Percentiles rank a stretch among this genome's conserved stretches.
These are phyloP conservation scores for Solanum clarkiae DNA, from an alignment of 257 asterid genomes.

Conservation along the genomic window DNA sequence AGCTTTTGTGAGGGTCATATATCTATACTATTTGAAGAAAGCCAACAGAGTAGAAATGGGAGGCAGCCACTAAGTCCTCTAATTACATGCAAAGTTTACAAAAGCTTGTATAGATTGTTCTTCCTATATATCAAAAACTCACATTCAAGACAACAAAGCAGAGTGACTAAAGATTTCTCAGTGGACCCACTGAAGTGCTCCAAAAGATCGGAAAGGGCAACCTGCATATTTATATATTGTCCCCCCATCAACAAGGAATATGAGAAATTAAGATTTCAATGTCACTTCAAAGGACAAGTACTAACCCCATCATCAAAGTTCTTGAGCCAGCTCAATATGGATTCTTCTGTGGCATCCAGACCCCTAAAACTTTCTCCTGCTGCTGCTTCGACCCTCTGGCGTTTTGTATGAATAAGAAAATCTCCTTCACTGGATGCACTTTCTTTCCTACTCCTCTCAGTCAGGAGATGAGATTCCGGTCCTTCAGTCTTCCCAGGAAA, in stretches of 20 bases:
- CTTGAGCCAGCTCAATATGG: slow-evolving; percentile 44
- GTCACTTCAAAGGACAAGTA: background rate
- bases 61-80: background rate
- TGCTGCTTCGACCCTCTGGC: slow-evolving; percentile 38
- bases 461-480: slow-evolving; percentile 3
- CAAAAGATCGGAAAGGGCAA: slow-evolving; percentile 34
- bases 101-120: slow-evolving; percentile 37
- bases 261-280: background rate
- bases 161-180: slow-evolving; percentile 31
- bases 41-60: background rate
- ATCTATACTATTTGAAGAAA: background rate
- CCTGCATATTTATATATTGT: slow-evolving; percentile 33
- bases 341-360: slow-evolving; percentile 38
- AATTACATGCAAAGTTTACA: slow-evolving; percentile 31
- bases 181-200: slow-evolving; percentile 60
- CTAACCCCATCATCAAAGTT: slow-evolving; percentile 63
- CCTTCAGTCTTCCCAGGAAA: slow-evolving; percentile 2
- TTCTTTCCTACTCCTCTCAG: slow-evolving; percentile 4
- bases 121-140: slow-evolving; percentile 62
- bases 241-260: background rate
- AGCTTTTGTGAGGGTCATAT: background rate
- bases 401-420: slow-evolving; percentile 24
- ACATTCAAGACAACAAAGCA: slow-evolving; percentile 50
- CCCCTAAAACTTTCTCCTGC: slow-evolving; percentile 9
- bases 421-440: slow-evolving; percentile 7